Base-by-base conservation (phyloP, 73 alveolate species). In the Durusdinium trenchii region DNA sequence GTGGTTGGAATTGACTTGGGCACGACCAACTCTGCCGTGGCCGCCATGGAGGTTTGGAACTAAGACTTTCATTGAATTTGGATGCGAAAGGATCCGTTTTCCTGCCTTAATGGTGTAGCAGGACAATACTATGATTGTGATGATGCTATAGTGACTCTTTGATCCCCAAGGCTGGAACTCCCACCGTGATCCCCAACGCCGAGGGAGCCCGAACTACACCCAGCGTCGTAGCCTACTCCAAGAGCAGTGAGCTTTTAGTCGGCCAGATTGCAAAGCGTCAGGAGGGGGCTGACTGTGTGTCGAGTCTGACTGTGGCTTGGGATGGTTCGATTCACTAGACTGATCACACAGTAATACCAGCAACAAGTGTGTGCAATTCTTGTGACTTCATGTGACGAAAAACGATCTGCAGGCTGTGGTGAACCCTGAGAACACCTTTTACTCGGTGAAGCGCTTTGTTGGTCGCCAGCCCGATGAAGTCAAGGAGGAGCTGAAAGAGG, bases 151-250 rank as follows among this genome's bases (percentile, higher is more conserved):
- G 99, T 99, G 28, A 36, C 50, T 48, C 40, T 48, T 35, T 32
- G 32, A 35, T 30, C 30, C 30, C 9, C 7, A 60, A 95, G 97
- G 99, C 95, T 26, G 91, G 93, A 43, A 30, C 91, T 35, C 98
- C 99, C 75, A 83, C 84, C 83, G 97, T 99, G 81, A 99, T 99
- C 98, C 99, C 99, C 62, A 99, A 99, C 90, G 99, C 99, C 42
- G 98, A 99, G 98, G 99, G 99, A 43, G 99, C 99, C 43, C 99
- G 99, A 61, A 99, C 99, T 28, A 99, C 99, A 32, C 99, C 99
- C 79, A 99, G 99, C 83, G 99, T 99, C 61, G 99, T 99, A 60
- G 99, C 99, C 60, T 99, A 73, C 73, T 57, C 99, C 92, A 79
- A 78, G 94, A 99, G 99, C 51, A 99, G 99, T 12, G 99, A 99